Evolutionary conservation across 805 yeast genomes (phyloP).

Genomic region (Metschnikowia drakensbergensis): DNA sequence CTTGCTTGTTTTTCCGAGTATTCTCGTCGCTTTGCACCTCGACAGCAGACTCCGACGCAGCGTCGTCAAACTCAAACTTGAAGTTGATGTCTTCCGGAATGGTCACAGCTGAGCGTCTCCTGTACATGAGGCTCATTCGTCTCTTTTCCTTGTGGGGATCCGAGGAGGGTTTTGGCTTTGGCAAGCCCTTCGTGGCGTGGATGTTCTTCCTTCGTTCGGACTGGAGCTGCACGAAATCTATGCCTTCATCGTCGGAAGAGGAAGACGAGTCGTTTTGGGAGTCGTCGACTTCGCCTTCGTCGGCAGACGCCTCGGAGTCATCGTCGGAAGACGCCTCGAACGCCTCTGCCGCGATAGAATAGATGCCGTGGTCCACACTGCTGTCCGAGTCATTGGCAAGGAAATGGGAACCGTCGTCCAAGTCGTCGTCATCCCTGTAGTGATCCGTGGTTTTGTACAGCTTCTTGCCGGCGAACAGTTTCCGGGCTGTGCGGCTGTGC

Average conservation of each 20-base stretch:
- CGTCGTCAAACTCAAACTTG: conserved; percentile 40
- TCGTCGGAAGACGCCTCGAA: conserved; percentile 21
- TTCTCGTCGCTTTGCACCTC: conserved; percentile 16
- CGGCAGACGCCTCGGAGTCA: conserved; percentile 30
- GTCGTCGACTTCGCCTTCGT: conserved; percentile 22
- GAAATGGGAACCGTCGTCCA: not conserved
- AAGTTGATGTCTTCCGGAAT: conserved; percentile 43
- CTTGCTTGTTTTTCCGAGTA: conserved; percentile 18
- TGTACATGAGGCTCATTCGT: conserved; percentile 13
- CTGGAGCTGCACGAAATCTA: conserved; percentile 69
- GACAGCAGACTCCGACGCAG: conserved; percentile 9
- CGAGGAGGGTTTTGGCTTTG: not conserved
- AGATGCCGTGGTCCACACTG: conserved; percentile 21
- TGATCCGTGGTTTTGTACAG: conserved; percentile 3
- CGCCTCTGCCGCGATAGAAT: conserved; percentile 19
- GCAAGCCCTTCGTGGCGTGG: conserved; percentile 10
- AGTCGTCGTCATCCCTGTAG: conserved; percentile 5
- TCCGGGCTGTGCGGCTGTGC: conserved; percentile 11
- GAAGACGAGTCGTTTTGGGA: conserved; percentile 26
- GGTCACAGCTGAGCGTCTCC: conserved; percentile 36
- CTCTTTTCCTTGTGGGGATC: conserved; percentile 7
- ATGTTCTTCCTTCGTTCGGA: conserved; percentile 47
- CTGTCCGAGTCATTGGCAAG: conserved; percentile 5
- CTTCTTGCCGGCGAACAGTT: conserved; percentile 11
- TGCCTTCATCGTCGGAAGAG: conserved; percentile 53